Evolutionary conservation across 2,329 filamentous ascomycete species (phyloP).

Genomic region (Juglanconis oblonga): DNA sequence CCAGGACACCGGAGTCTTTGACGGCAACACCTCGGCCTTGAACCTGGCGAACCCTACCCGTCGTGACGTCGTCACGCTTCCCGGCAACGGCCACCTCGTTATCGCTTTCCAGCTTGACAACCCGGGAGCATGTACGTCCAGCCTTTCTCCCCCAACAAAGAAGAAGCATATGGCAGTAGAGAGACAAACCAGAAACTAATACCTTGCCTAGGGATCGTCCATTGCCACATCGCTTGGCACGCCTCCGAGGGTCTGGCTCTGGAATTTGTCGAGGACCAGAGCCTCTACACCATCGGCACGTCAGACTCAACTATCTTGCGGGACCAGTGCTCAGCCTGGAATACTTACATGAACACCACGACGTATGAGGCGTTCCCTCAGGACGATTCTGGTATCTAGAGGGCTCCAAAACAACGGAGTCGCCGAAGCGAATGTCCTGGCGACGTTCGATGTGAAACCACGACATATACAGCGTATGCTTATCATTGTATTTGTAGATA

Average conservation of each 20-base stretch:
- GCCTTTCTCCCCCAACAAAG: too few species aligned
- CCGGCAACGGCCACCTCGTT: conserved; percentile 25
- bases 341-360: conserved; percentile 18
- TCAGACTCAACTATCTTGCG: background rate
- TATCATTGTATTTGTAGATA: too few species aligned
- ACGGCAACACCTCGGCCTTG: conserved; percentile 17
- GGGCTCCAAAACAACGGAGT: background rate
- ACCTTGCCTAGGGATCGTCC: conserved; percentile 21
- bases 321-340: background rate
- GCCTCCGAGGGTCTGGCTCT: conserved; percentile 33
- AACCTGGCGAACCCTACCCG: conserved; percentile 33
- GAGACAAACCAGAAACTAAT: too few species aligned
- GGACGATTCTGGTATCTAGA: conserved; percentile 23
- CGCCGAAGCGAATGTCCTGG: too few species aligned
- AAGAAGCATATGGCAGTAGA: too few species aligned
- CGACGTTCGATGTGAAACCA: background rate
- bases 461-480: too few species aligned
- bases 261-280: conserved; percentile 31
- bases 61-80: conserved; percentile 34
- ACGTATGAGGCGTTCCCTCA: conserved; percentile 20
- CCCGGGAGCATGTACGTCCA: conserved; percentile 31
- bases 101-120: conserved; percentile 33
- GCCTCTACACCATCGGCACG: conserved; percentile 17
- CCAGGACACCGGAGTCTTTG: conserved; percentile 24
- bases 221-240: conserved; percentile 30